Conservation (phyloP, 2,329 filamentous ascomycete genomes). For the Penicillium sp. region DNA sequence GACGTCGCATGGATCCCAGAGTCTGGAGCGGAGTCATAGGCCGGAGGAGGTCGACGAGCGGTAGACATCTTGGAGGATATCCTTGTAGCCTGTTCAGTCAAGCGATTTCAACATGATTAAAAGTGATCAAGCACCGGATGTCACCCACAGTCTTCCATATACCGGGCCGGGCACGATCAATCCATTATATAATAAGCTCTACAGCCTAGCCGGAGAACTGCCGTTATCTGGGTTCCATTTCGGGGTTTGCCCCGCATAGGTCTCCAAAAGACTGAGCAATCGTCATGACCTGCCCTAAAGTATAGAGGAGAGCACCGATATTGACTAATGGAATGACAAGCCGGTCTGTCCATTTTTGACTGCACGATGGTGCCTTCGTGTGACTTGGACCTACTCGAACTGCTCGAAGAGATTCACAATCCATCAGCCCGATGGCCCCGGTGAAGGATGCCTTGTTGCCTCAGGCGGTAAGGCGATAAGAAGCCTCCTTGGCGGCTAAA, state of each 20-base stretch:
- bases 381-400: not conserved
- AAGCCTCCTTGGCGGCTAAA: conserved; percentile 9
- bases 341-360: not conserved
- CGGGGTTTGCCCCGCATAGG: conserved; percentile 12
- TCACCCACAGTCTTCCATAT: not conserved
- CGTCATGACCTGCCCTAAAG: not conserved
- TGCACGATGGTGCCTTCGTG: not conserved
- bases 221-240: conserved; percentile 7
- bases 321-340: not conserved
- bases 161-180: not conserved
- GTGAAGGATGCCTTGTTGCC: conserved; percentile 8
- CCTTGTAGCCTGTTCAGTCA: not conserved
- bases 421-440: conserved; percentile 15
- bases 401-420: not conserved
- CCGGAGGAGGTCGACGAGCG: conserved; percentile 39
- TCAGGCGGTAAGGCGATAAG: conserved; percentile 10
- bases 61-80: conserved; percentile 27
- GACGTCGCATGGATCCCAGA: conserved; percentile 41
- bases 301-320: not conserved
- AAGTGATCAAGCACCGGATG: not conserved
- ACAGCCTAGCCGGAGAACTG: not conserved
- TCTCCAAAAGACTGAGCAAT: not conserved
- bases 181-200: conserved; percentile 3
- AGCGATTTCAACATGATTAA: not conserved
- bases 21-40: conserved; percentile 40